A percentile compares a stretch with the other conserved stretches of the same genome.
Evolutionary conservation across 805 yeast genomes (phyloP).

Genomic region (Pichia rugopelliculosa): DNA sequence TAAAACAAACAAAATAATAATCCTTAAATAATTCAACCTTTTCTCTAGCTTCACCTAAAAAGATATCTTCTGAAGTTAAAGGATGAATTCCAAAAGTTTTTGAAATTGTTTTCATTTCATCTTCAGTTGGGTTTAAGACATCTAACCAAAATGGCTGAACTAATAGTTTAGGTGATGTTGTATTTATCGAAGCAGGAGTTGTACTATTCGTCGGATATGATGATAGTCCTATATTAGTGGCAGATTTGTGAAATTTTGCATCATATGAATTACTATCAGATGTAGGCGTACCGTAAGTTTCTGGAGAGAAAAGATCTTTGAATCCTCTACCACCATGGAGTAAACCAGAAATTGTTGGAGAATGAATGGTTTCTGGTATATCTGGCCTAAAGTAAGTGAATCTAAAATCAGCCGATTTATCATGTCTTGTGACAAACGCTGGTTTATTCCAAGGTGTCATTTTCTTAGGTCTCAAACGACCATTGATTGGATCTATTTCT

Average conservation of each 20-base stretch:
- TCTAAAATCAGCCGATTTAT: constrained; percentile 46
- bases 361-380: constrained; percentile 79
- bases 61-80: constrained; percentile 90
- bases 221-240: neutral
- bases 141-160: constrained; percentile 82
- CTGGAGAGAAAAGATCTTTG: constrained; percentile 53
- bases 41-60: constrained; percentile 88
- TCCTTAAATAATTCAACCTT: constrained; percentile 89
- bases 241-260: neutral
- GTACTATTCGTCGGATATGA: neutral
- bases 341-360: constrained; percentile 81
- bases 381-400: constrained; percentile 92
- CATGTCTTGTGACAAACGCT: constrained; percentile 9
- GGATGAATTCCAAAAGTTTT: constrained; percentile 95
- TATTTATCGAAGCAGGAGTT: neutral
- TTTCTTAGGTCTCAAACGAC: constrained; percentile 68
- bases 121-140: constrained; percentile 88
- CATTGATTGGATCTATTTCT: constrained; percentile 50
- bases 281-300: constrained; percentile 24
- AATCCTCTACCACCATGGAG: constrained; percentile 46
- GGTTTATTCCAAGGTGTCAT: constrained; percentile 64
- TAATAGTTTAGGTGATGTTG: constrained; percentile 2
- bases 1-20: constrained; percentile 86
- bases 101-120: constrained; percentile 87
- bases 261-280: neutral